phyloP scores from a whole-genome alignment of 257 asterid genomes.

The Marsdenia floribunda region DNA sequence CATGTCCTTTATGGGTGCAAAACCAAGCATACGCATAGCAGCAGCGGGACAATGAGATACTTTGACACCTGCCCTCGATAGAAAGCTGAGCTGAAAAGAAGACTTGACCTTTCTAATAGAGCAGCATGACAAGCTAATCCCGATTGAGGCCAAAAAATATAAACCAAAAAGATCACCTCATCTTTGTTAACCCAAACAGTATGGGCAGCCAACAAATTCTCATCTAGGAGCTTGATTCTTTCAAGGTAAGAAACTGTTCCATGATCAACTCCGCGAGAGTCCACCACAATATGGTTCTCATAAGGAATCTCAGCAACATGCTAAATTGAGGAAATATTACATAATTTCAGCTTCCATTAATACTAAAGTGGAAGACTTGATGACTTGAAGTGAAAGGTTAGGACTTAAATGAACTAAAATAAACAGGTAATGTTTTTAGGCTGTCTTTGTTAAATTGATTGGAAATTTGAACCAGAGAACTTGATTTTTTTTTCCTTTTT shows the following conservation, averaged over 20 bases:
- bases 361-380: background rate
- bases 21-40: conserved; percentile 85
- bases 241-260: conserved; percentile 72
- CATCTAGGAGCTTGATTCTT: conserved; percentile 49
- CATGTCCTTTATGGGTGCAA: conserved; percentile 72
- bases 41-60: conserved; percentile 91
- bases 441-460: background rate
- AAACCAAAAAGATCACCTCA: conserved; percentile 36
- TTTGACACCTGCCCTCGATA: conserved; percentile 61
- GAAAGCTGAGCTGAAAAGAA: conserved; percentile 44
- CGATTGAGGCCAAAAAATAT: background rate
- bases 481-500: background rate
- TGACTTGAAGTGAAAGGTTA: background rate
- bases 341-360: background rate
- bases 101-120: background rate
- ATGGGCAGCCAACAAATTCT: conserved; percentile 74
- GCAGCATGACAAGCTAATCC: background rate
- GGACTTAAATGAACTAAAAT: background rate
- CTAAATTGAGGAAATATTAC: conserved; percentile 21
- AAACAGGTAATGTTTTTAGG: background rate
- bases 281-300: conserved; percentile 63
- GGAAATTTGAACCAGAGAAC: background rate
- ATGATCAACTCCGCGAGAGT: conserved; percentile 51
- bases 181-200: conserved; percentile 68
- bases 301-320: conserved; percentile 82